Base-by-base conservation (phyloP, 139 green algal genomes). In the Chara braunii region DNA sequence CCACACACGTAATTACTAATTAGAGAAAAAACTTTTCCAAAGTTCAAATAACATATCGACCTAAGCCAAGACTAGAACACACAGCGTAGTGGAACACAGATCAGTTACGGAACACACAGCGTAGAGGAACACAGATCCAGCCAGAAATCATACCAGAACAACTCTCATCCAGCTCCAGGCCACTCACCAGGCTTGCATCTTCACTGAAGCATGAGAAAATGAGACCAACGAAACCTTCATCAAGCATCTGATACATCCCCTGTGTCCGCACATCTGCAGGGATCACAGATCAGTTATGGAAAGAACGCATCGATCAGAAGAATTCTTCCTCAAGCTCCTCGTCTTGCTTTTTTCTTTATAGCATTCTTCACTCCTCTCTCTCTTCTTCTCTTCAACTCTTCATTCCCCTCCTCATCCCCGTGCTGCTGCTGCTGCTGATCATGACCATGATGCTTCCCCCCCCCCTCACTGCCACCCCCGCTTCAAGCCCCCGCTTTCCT, bases 201-300 rank as follows among this genome's bases (percentile, higher is more conserved):
- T 29, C 45, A 76, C 89, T 90, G 72, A 94, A 94, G n/a, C 72
- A 68, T 0, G 79, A 88, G 29, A 89, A 81, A 62, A 94, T 94
- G 37, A 94, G 68, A 8, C 87, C 87, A 3, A 94, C 63, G 54
- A 94, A 94, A 31, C 79, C 75, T 0, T 64, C 43, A 36, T 92
- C 86, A 40, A 94, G 67, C 62, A 82, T 66, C 60, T 94, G 87
- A 61, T 92, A 91, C 72, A 85, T 84, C 7, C 75, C 85, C 78
- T 93, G 85, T 18, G 18, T 58, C 29, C 45, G 30, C 24, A 77
- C 22, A 64, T 64, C 56, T 64, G 56, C 3, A 26, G 55, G 23
- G 52, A 31, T n/a, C n/a, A n/a, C n/a, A n/a, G n/a, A n/a, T n/a
- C n/a, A n/a, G n/a, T n/a, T n/a, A n/a, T n/a, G n/a, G n/a, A n/a